Evolutionary conservation across 208 protist species (phyloP).

Genomic region (Naegleria lovaniensis): DNA sequence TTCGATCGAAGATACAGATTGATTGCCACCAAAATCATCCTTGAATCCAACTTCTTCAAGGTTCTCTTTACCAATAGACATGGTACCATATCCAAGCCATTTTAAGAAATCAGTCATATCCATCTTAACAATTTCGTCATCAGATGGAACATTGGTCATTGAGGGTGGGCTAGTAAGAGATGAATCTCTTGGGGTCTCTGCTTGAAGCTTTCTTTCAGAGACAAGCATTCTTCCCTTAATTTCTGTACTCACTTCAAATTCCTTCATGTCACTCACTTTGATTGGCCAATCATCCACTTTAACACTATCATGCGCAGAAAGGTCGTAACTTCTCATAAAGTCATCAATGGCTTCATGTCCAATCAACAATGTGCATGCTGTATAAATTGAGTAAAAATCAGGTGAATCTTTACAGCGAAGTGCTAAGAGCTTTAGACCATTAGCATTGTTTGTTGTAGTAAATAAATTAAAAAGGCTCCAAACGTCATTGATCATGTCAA

Average conservation of each 20-base stretch:
- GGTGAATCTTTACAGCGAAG: not conserved
- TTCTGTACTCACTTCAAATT: not conserved
- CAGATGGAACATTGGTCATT: not conserved
- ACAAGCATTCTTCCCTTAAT: slow-evolving; percentile 5
- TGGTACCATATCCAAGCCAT: not conserved
- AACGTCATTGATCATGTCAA: slow-evolving; percentile 7
- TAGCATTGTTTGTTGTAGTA: not conserved
- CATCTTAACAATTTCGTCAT: not conserved
- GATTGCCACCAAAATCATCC: slow-evolving; percentile 3
- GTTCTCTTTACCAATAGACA: not conserved
- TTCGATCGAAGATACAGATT: not conserved
- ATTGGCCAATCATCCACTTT: not conserved
- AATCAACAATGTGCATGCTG: not conserved
- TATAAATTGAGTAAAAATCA: slow-evolving; percentile 7
- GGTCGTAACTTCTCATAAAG: not conserved
- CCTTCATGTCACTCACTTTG: not conserved
- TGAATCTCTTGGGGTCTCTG: not conserved
- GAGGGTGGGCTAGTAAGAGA: not conserved
- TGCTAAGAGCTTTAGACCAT: not conserved
- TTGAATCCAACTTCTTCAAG: not conserved
- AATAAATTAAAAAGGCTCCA: slow-evolving; percentile 4
- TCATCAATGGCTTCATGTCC: not conserved
- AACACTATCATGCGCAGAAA: not conserved
- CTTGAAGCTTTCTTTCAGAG: not conserved
- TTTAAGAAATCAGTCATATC: not conserved